Percentiles rank a stretch among this genome's conserved stretches.
Conservation (phyloP, 441 rosid genomes). For the Eutrema salsugineum region DNA sequence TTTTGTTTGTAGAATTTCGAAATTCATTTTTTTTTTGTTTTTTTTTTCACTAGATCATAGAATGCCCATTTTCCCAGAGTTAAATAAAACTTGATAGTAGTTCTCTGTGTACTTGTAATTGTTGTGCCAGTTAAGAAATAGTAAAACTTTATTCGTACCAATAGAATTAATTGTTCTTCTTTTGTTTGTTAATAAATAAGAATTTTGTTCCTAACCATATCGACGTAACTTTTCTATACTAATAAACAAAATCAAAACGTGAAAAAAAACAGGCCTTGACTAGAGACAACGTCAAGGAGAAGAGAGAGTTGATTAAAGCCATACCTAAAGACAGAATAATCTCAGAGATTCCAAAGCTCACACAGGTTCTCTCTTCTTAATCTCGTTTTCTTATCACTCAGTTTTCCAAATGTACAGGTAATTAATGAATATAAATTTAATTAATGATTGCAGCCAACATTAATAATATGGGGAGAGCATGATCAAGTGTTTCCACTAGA, state of each 20-base stretch:
- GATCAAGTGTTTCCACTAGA: constrained; percentile 67
- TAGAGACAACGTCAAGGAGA: constrained; percentile 49
- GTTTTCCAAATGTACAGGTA: not conserved
- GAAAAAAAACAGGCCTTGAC: constrained; percentile 51
- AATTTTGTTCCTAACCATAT: too few relatives aligned
- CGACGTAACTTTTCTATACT: too few relatives aligned
- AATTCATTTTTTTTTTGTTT: not conserved
- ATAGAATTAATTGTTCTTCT: not conserved
- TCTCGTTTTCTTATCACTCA: not conserved
- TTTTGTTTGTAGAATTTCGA: not conserved
- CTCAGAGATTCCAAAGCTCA: constrained; percentile 52
- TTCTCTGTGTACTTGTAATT: too few relatives aligned
- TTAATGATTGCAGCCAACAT: constrained; percentile 46
- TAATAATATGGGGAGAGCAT: constrained; percentile 78
- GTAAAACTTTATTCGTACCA: too few relatives aligned
- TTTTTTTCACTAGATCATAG: not conserved
- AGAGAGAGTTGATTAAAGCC: constrained; percentile 59
- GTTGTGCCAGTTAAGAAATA: too few relatives aligned
- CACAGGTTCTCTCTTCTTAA: constrained; percentile 40
- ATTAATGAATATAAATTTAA: not conserved
- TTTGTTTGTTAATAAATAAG: not conserved
- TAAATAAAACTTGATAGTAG: not conserved
- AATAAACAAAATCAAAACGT: not conserved
- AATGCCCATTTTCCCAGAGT: not conserved
- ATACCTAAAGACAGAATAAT: constrained; percentile 61